Evolutionary conservation across 768 basidiomycete genomes (phyloP).

Genomic region (Collybiopsis confluens): DNA sequence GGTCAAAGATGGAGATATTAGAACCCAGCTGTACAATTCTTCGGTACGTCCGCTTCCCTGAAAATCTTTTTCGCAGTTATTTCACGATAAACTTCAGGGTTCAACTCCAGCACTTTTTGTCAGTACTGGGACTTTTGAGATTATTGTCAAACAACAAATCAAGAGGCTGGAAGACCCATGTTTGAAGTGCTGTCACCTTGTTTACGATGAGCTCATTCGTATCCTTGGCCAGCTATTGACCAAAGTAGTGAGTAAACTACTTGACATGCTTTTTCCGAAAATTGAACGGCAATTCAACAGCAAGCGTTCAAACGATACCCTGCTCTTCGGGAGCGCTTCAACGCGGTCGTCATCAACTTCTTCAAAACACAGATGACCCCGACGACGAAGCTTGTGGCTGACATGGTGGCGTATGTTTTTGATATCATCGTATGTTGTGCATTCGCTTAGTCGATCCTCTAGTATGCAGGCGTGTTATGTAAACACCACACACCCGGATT

Average conservation of each 20-base stretch:
- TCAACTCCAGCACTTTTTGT: conserved; percentile 96
- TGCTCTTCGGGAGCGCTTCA: conserved; percentile 94
- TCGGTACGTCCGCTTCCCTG: conserved; percentile 57
- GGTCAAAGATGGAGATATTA: conserved; percentile 97
- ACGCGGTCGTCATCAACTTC: conserved; percentile 92
- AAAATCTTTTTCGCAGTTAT: not conserved
- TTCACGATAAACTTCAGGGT: too few relatives aligned
- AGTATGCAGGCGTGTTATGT: conserved; percentile 99
- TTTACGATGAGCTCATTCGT: conserved; percentile 96
- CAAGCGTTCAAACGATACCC: conserved; percentile 96
- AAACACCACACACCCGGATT: conserved; percentile 99
- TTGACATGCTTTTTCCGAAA: not conserved
- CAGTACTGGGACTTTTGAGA: conserved; percentile 95
- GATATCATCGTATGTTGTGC: not conserved
- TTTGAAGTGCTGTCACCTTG: conserved; percentile 90
- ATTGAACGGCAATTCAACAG: conserved; percentile 35
- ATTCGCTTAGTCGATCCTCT: not conserved
- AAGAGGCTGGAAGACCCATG: conserved; percentile 92
- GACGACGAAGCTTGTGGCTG: conserved; percentile 89
- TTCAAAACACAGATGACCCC: conserved; percentile 93
- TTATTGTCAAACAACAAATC: conserved; percentile 99
- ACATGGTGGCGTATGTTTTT: conserved; percentile 79
- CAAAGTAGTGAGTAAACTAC: conserved; percentile 66
- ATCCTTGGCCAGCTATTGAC: conserved; percentile 88
- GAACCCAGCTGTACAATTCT: conserved; percentile 95